phyloP scores from a whole-genome alignment of 768 basidiomycete species.

The Ramaria rubella region DNA sequence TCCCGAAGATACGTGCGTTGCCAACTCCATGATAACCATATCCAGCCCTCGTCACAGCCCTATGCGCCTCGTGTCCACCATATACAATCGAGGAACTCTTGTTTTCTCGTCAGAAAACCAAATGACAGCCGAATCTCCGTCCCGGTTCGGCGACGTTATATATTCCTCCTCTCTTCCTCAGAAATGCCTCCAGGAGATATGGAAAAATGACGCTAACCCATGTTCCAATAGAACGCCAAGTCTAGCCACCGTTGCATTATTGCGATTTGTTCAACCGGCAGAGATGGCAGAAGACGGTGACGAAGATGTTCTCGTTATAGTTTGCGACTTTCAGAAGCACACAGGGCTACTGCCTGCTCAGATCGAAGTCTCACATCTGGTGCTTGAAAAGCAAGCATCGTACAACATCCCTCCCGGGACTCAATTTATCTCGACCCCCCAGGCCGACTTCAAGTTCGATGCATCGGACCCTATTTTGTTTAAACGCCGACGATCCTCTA shows the following conservation, averaged over 20 bases:
- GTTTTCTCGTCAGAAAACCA: not conserved
- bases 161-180: constrained; percentile 2
- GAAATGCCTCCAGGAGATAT: not conserved
- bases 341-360: not conserved
- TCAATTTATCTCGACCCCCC: not conserved
- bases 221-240: not conserved
- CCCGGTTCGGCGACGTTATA: not conserved
- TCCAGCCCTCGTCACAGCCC: not conserved
- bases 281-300: not conserved
- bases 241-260: not conserved
- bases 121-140: not conserved
- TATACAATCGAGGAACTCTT: not conserved
- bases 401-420: not conserved
- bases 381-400: not conserved
- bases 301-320: not conserved
- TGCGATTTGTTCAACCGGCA: not conserved
- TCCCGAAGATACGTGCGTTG: not conserved
- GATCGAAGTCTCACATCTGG: not conserved
- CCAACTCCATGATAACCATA: constrained; percentile 1
- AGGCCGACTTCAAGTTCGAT: not conserved
- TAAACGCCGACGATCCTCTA: not conserved
- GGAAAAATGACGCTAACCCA: not conserved
- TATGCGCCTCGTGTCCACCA: not conserved
- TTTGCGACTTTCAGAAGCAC: not conserved
- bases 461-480: not conserved